Conservation (phyloP, 163 green algal genomes). For the Trebouxiophyceae sp. region DNA sequence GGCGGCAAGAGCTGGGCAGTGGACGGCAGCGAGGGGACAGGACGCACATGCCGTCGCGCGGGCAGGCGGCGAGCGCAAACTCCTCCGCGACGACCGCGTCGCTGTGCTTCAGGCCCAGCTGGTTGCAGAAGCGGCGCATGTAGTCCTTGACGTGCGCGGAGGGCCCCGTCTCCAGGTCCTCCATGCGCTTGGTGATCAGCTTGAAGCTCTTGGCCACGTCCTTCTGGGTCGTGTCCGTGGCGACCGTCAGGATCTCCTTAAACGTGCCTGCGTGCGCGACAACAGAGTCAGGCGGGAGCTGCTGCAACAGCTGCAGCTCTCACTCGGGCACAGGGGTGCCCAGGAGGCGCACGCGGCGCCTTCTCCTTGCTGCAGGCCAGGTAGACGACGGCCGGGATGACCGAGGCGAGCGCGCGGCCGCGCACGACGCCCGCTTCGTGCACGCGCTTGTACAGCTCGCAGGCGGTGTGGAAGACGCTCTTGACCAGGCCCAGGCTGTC, state of each 20-base stretch:
- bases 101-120: conserved; percentile 33
- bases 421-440: conserved; percentile 28
- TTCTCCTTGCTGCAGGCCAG: conserved; percentile 56
- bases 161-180: conserved; percentile 12
- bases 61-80: conserved; percentile 38
- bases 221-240: conserved; percentile 65
- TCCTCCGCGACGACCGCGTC: conserved; percentile 39
- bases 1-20: background rate
- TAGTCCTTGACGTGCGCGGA: conserved; percentile 33
- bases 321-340: too few relatives aligned
- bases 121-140: conserved; percentile 54
- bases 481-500: conserved; percentile 54
- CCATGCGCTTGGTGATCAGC: conserved; percentile 54
- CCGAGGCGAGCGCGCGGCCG: conserved; percentile 38
- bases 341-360: background rate
- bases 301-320: too few relatives aligned
- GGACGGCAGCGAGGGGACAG: background rate
- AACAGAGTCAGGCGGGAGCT: background rate
- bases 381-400: conserved; percentile 68
- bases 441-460: conserved; percentile 77
- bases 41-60: conserved; percentile 19
- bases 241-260: conserved; percentile 80
- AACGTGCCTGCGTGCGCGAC: conserved; percentile 50
- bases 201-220: conserved; percentile 74
- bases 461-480: conserved; percentile 63